phyloP scores from a whole-genome alignment of 768 basidiomycete genomes.

The Lentinula sp. region DNA sequence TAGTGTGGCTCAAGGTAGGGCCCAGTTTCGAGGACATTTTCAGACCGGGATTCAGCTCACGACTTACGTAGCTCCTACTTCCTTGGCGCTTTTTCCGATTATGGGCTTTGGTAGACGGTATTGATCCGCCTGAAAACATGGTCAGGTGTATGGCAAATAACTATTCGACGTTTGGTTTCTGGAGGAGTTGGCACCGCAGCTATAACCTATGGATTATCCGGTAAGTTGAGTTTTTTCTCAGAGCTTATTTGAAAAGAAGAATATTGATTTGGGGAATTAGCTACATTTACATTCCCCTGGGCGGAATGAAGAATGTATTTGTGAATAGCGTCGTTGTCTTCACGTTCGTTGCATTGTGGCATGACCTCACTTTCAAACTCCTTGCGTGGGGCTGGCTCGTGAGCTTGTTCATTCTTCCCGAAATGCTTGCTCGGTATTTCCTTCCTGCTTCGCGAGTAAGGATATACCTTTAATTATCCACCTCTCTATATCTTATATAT shows the following conservation, averaged over 20 bases:
- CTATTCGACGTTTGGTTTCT: slow-evolving; percentile 89
- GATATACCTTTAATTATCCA: slow-evolving; percentile 4
- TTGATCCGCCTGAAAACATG: slow-evolving; percentile 98
- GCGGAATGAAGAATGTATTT: slow-evolving; percentile 51
- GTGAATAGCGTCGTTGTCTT: slow-evolving; percentile 77
- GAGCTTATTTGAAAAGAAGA: neutral
- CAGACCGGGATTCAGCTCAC: neutral
- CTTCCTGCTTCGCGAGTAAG: slow-evolving; percentile 64
- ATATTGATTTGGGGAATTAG: slow-evolving; percentile 29
- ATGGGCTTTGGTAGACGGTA: slow-evolving; percentile 83
- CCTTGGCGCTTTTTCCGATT: slow-evolving; percentile 97
- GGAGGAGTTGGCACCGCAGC: slow-evolving; percentile 94
- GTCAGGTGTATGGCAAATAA: slow-evolving; percentile 98
- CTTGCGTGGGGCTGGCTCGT: slow-evolving; percentile 97
- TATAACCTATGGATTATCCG: slow-evolving; percentile 95
- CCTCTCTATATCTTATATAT: neutral
- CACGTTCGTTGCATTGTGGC: slow-evolving; percentile 95
- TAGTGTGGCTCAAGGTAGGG: slow-evolving; percentile 92
- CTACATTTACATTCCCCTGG: slow-evolving; percentile 92
- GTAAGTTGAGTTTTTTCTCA: slow-evolving; percentile 29
- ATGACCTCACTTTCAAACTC: slow-evolving; percentile 83
- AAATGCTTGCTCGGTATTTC: slow-evolving; percentile 56
- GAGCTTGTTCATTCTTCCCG: slow-evolving; percentile 85
- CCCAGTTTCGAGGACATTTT: neutral
- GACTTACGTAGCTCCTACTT: slow-evolving; percentile 66